phyloP scores from a whole-genome alignment of 345 rosid species.

The Brassica rapa region DNA sequence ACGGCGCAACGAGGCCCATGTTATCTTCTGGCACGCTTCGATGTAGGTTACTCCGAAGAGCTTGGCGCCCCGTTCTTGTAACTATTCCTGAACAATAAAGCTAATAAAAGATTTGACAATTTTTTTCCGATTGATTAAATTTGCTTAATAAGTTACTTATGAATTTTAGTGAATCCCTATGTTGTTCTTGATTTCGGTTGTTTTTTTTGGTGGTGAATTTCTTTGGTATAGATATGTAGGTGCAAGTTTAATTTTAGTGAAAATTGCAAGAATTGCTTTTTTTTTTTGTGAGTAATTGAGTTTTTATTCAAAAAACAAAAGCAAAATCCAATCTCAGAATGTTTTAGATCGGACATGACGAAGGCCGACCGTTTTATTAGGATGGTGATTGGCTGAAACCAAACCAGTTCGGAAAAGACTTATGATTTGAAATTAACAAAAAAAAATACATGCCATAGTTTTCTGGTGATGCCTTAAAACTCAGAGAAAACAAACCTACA shows the following conservation, averaged over 20 bases:
- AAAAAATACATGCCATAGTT: too few relatives aligned
- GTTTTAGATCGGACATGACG: background rate
- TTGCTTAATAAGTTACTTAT: background rate
- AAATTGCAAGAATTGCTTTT: background rate
- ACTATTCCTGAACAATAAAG: constrained; percentile 71
- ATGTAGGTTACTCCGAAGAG: constrained; percentile 65
- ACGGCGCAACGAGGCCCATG: constrained; percentile 52
- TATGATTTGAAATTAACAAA: too few relatives aligned
- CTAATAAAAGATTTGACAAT: background rate
- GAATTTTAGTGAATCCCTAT: background rate
- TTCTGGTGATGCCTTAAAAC: too few relatives aligned
- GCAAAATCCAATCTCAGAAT: background rate
- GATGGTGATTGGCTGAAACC: too few relatives aligned
- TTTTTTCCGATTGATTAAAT: background rate
- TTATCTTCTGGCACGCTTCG: constrained; percentile 42
- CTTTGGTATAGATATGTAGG: background rate
- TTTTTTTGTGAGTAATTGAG: background rate
- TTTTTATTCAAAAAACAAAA: background rate
- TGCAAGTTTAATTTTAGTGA: background rate
- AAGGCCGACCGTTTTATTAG: background rate
- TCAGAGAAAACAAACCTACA: too few relatives aligned
- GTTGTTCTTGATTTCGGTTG: background rate
- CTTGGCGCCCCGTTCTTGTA: constrained; percentile 85
- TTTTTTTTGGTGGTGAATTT: background rate
- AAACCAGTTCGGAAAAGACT: too few relatives aligned